Evolutionary conservation across 2,329 filamentous ascomycete species (phyloP).

Genomic region (Exophiala sideris): DNA sequence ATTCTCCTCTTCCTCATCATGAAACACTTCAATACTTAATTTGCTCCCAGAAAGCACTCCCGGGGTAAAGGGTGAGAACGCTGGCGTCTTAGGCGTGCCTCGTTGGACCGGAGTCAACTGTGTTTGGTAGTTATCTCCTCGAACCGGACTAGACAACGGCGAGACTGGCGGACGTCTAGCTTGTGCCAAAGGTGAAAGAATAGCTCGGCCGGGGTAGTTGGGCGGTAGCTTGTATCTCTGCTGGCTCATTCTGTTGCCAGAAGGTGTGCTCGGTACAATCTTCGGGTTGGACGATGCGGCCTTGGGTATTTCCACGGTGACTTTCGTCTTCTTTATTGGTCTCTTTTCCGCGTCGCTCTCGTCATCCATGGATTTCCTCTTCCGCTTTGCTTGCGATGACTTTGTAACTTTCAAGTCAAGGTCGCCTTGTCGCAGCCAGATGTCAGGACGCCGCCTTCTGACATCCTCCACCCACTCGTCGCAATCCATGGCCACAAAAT

Average conservation of each 20-base stretch:
- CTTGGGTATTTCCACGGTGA: slow-evolving; percentile 14
- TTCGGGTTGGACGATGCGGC: neutral
- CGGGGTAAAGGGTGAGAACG: slow-evolving; percentile 18
- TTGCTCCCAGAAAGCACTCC: slow-evolving; percentile 10
- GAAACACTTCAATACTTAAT: slow-evolving; percentile 9
- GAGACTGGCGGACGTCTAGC: slow-evolving; percentile 18
- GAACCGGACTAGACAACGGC: slow-evolving; percentile 20
- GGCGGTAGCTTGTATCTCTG: slow-evolving; percentile 5
- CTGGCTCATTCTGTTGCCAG: neutral
- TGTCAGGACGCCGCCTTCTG: slow-evolving; percentile 54
- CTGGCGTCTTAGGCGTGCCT: slow-evolving; percentile 12
- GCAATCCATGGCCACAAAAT: slow-evolving; percentile 72
- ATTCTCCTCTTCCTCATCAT: neutral
- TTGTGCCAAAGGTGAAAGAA: slow-evolving; percentile 22
- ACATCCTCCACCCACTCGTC: slow-evolving; percentile 69
- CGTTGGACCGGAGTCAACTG: neutral
- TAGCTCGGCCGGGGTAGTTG: slow-evolving; percentile 6
- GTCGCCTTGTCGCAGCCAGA: slow-evolving; percentile 48
- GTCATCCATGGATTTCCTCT: slow-evolving; percentile 24
- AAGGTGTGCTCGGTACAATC: slow-evolving; percentile 5
- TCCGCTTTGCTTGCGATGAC: slow-evolving; percentile 18
- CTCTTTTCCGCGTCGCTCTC: slow-evolving; percentile 4
- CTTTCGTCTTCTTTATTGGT: slow-evolving; percentile 21
- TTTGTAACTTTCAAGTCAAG: slow-evolving; percentile 30
- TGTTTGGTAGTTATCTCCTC: slow-evolving; percentile 3